phyloP scores from a whole-genome alignment of 2,329 filamentous ascomycete genomes.

The Alternaria consortialis region DNA sequence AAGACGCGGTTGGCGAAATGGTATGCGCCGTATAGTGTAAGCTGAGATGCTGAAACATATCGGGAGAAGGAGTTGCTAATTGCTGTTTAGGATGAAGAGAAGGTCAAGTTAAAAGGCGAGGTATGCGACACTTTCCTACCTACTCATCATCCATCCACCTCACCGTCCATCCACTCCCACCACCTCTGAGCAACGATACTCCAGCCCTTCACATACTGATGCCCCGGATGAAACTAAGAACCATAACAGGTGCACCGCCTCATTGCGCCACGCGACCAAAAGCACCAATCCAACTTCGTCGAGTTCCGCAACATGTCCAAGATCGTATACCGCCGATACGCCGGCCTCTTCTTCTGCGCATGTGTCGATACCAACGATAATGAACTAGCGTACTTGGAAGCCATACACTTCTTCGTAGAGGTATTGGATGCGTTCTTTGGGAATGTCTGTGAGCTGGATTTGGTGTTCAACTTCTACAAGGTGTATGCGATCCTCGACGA shows the following conservation, averaged over 20 bases:
- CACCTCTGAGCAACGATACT: neutral
- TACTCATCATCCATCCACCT: constrained; percentile 4
- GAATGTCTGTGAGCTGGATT: constrained; percentile 97
- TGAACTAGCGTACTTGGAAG: constrained; percentile 94
- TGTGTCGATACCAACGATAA: constrained; percentile 99
- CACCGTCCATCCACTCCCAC: neutral
- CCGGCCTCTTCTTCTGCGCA: constrained; percentile 98
- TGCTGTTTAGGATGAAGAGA: constrained; percentile 80
- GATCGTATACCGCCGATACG: constrained; percentile 96
- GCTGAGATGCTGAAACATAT: constrained; percentile 29
- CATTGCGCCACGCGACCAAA: constrained; percentile 96
- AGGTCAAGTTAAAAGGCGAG: constrained; percentile 98
- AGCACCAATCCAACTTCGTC: constrained; percentile 99
- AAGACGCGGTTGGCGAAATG: constrained; percentile 98
- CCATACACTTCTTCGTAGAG: constrained; percentile 99
- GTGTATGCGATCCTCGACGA: constrained; percentile 99
- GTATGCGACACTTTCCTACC: constrained; percentile 57
- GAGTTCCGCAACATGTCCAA: constrained; percentile 88
- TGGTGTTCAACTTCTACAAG: constrained; percentile 79
- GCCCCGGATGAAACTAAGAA: neutral
- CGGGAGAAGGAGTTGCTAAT: constrained; percentile 26
- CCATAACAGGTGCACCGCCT: constrained; percentile 87
- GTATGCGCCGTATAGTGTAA: constrained; percentile 92
- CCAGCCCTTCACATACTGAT: neutral
- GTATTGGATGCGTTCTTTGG: constrained; percentile 98